Evolutionary conservation across 2,329 filamentous ascomycete genomes (phyloP), one percentile per base, ranked within the genome.

Genomic region (Incumbomyces lentus): DNA sequence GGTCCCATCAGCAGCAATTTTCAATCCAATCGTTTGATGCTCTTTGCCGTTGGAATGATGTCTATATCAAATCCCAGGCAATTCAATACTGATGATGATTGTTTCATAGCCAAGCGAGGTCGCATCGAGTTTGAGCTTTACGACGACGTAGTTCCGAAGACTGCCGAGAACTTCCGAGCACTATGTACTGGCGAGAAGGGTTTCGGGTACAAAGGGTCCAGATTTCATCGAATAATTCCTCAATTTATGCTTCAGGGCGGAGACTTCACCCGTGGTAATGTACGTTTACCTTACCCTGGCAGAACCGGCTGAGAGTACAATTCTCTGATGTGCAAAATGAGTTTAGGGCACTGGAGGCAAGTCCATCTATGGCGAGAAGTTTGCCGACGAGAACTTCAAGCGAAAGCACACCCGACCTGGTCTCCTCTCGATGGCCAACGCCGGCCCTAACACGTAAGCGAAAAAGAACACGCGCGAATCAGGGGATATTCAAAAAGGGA

Each of bases 101-200:
- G 35, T 47, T 42, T 39, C 64, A 55, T 58, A 87, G 86, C 68
- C 52, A 84, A 92, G 71, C 61, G 59, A 44, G 87, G 84, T 62
- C 83, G 84, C 65, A 85, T 96, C 76, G 84, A 79, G 74, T 93
- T 95, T 76, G 81, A 82, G 61, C 86, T 96, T 66, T 95, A 74
- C 76, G 78, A 90, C 66, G 77, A 87, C 57, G 75, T 81, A 52
- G 87, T 94, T 65, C 90, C 90, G 68, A 92, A 84, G 80, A 95
- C 90, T 10, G 70, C 75, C 50, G 78, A 82, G 69, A 79, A 79
- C 67, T 79, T 79, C 68, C 72, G 74, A 47, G 77, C 76, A 62
- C 66, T 82, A 48, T 76, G 77, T 53, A 82, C 79, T 47, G 79
- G 79, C 57, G 76, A 82, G 68, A 77, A 81, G 66, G 79, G 78